Evolutionary conservation across 805 yeast species (phyloP).

Genomic region (Schwanniomyces polymorphus): DNA sequence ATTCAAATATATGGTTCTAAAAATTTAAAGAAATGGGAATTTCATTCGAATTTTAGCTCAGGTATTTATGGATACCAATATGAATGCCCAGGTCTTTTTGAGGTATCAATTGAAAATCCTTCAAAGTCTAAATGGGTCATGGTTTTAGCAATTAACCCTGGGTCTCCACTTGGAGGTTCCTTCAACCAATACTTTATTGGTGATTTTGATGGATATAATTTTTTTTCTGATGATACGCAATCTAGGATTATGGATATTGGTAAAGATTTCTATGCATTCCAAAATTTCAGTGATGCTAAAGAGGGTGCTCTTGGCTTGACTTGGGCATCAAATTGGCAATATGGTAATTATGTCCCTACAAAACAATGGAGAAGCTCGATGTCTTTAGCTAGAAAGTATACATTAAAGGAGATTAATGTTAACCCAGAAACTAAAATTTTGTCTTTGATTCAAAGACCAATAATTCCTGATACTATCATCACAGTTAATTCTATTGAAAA

Average conservation of each 20-base stretch:
- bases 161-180: slow-evolving; percentile 40
- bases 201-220: slow-evolving; percentile 38
- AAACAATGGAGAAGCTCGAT: slow-evolving; percentile 33
- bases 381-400: slow-evolving; percentile 30
- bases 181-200: slow-evolving; percentile 41
- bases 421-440: slow-evolving; percentile 21
- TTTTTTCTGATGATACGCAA: slow-evolving; percentile 26
- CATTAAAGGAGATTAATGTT: slow-evolving; percentile 18
- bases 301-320: slow-evolving; percentile 32
- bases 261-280: slow-evolving; percentile 41
- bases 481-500: neutral
- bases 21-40: slow-evolving; percentile 23
- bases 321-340: slow-evolving; percentile 48
- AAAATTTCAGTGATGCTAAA: slow-evolving; percentile 26
- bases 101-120: slow-evolving; percentile 21
- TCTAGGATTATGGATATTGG: slow-evolving; percentile 30
- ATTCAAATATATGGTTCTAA: slow-evolving; percentile 24
- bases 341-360: slow-evolving; percentile 37
- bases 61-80: slow-evolving; percentile 37
- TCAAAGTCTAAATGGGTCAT: slow-evolving; percentile 32
- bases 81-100: slow-evolving; percentile 42
- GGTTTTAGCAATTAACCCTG: slow-evolving; percentile 42
- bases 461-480: slow-evolving; percentile 8
- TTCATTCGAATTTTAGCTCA: slow-evolving; percentile 21
- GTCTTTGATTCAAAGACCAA: slow-evolving; percentile 20